These are phyloP conservation scores for Excoecaria agallocha DNA, from an alignment of 345 rosid species.

Conservation along the genomic window DNA sequence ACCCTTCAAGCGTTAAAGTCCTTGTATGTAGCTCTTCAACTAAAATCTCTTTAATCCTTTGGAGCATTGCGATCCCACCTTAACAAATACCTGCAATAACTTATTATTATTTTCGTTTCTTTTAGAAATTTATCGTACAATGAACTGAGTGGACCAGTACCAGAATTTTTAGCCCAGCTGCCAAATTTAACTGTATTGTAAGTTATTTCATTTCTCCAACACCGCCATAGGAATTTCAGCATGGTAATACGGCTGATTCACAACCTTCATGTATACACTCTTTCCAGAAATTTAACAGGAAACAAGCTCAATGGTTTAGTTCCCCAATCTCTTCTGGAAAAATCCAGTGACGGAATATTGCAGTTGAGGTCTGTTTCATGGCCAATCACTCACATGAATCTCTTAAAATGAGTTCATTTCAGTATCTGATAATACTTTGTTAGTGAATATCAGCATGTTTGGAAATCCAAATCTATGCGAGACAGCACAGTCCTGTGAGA, in stretches of 20 bases:
- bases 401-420: background rate
- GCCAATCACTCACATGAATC: background rate
- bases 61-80: too few relatives aligned
- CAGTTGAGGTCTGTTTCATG: slow-evolving; percentile 1
- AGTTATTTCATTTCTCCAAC: background rate
- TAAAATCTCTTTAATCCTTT: background rate
- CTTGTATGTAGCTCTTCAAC: slow-evolving; percentile 1
- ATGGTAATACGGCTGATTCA: background rate
- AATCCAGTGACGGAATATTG: background rate
- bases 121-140: slow-evolving; percentile 18
- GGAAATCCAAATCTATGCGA: background rate
- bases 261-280: background rate
- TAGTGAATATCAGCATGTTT: background rate
- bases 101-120: background rate
- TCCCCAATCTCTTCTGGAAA: background rate
- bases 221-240: background rate
- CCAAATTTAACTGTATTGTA: slow-evolving; percentile 5
- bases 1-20: background rate
- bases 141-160: slow-evolving; percentile 4
- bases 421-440: background rate
- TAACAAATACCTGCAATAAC: too few relatives aligned
- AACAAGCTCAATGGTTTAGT: slow-evolving; percentile 8
- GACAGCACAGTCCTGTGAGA: background rate
- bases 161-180: slow-evolving; percentile 1
- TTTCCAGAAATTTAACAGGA: slow-evolving; percentile 6